These are phyloP conservation scores for Penicillium soppii DNA, from an alignment of 495 filamentous ascomycete genomes.

Conservation along the genomic window DNA sequence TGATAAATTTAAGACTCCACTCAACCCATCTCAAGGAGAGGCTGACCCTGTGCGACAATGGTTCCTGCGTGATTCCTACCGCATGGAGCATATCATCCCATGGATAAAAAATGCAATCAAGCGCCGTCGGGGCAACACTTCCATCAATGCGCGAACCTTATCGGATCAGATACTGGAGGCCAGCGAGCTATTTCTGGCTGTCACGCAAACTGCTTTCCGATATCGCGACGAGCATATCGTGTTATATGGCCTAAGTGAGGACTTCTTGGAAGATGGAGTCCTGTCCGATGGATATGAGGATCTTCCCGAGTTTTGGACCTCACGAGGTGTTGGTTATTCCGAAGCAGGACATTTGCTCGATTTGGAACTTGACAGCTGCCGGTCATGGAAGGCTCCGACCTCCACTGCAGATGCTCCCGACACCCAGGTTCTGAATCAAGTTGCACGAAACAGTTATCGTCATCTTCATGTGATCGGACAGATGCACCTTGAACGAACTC, in stretches of 20 bases:
- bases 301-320: conserved; percentile 81
- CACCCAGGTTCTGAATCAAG: conserved; percentile 37
- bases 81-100: conserved; percentile 70
- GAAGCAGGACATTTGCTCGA: conserved; percentile 53
- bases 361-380: conserved; percentile 43
- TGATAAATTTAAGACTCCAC: conserved; percentile 61
- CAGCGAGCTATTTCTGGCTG: conserved; percentile 70
- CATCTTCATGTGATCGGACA: conserved; percentile 59
- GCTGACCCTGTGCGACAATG: conserved; percentile 74
- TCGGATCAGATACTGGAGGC: conserved; percentile 70
- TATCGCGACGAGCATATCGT: conserved; percentile 68
- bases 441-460: conserved; percentile 52
- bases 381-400: conserved; percentile 38
- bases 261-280: conserved; percentile 67
- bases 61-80: conserved; percentile 75
- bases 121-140: conserved; percentile 42
- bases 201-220: conserved; percentile 67
- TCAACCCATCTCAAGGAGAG: conserved; percentile 56
- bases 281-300: conserved; percentile 57
- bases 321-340: conserved; percentile 40
- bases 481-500: conserved; percentile 58
- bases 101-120: conserved; percentile 74
- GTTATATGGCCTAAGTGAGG: conserved; percentile 67
- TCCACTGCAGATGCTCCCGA: conserved; percentile 33
- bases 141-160: conserved; percentile 31